phyloP scores from a whole-genome alignment of 306 rosid species.

The Dryas alaskensis region DNA sequence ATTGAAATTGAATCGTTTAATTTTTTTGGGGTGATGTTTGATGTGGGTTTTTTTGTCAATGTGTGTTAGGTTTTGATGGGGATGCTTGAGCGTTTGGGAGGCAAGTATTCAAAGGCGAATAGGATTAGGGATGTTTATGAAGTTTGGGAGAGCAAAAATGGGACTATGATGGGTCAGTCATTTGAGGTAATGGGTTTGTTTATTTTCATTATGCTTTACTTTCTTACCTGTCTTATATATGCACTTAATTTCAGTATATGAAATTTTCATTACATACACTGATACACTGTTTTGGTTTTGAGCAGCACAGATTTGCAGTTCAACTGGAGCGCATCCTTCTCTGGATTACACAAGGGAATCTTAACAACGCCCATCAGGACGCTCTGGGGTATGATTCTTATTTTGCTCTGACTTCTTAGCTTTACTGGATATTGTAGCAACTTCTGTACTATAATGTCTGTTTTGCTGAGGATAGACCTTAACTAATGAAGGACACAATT shows the following conservation, averaged over 20 bases:
- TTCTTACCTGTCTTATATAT: background rate
- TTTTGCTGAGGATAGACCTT: background rate
- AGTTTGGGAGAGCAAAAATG: conserved; percentile 64
- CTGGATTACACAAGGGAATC: conserved; percentile 50
- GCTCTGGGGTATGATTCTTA: conserved; percentile 49
- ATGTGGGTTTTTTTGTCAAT: background rate
- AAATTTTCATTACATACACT: background rate
- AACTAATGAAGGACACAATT: background rate
- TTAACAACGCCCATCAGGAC: conserved; percentile 48
- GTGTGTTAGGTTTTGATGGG: conserved; percentile 56
- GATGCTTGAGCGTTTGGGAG: conserved; percentile 46
- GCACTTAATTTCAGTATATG: background rate
- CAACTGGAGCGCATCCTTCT: conserved; percentile 56
- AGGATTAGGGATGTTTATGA: conserved; percentile 52
- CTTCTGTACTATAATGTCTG: background rate
- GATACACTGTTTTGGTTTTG: conserved; percentile 29
- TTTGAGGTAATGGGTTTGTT: conserved; percentile 44
- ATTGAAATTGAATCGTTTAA: background rate
- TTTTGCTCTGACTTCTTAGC: background rate
- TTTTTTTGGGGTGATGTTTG: background rate
- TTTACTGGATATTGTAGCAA: conserved; percentile 16
- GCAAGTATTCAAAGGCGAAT: conserved; percentile 19
- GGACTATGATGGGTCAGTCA: conserved; percentile 43
- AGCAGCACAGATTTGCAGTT: conserved; percentile 56
- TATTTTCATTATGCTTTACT: background rate